Evolutionary conservation across 2,329 filamentous ascomycete species (phyloP).

Genomic region (Fusarium brevicatenulatum): DNA sequence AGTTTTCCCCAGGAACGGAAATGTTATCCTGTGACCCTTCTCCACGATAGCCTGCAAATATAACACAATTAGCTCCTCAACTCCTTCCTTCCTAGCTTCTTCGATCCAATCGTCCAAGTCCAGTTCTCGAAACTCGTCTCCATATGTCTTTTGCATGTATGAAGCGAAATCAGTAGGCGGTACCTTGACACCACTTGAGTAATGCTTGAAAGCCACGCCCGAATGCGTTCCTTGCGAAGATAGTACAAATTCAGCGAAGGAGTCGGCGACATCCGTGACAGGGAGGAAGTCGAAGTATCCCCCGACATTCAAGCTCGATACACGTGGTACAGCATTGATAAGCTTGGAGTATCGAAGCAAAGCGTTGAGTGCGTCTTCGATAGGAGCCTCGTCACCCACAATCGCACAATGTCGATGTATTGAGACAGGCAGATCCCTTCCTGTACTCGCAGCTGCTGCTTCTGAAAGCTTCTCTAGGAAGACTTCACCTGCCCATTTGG

Average conservation of each 20-base stretch:
- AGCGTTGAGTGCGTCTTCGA: neutral
- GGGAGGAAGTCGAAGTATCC: neutral
- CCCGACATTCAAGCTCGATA: neutral
- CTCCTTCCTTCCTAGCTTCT: neutral
- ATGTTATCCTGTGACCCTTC: neutral
- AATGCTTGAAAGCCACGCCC: neutral
- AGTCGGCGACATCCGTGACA: neutral
- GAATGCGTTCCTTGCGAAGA: neutral
- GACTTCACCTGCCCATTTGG: neutral
- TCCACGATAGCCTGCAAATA: neutral
- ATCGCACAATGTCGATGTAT: neutral
- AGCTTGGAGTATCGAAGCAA: neutral
- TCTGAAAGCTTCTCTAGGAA: neutral
- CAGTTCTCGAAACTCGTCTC: neutral
- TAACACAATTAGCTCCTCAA: neutral
- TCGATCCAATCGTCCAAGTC: neutral
- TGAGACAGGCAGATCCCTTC: neutral
- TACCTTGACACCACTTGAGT: neutral
- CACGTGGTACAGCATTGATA: neutral
- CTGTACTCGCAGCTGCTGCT: accelerated
- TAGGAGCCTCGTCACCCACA: neutral
- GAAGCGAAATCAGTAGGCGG: neutral
- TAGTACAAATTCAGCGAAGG: neutral
- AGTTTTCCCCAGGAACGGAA: neutral
- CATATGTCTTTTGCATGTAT: neutral